A percentile compares a stretch with the other conserved stretches of the same genome.
phyloP scores from a whole-genome alignment of 2,329 filamentous ascomycete genomes.

The Pestalotiopsis sp. region DNA sequence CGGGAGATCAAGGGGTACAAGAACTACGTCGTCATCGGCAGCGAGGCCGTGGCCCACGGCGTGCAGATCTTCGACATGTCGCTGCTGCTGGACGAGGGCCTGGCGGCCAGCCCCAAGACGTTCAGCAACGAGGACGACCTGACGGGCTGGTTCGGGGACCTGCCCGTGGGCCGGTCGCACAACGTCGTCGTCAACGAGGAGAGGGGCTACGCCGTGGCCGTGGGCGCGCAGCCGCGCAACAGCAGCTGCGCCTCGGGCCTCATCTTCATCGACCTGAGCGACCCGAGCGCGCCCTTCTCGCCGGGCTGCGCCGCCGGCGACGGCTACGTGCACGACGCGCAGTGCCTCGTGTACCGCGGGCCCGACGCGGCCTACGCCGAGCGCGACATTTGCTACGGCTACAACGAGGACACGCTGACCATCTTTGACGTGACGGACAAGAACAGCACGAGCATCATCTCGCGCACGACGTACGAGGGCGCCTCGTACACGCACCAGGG shows the following conservation, averaged over 20 bases:
- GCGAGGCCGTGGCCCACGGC: slow-evolving; percentile 51
- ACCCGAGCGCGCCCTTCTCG: slow-evolving; percentile 54
- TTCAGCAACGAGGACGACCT: slow-evolving; percentile 38
- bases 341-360: slow-evolving; percentile 54
- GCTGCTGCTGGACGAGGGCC: slow-evolving; percentile 51
- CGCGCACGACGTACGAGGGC: slow-evolving; percentile 57
- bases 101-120: slow-evolving; percentile 35
- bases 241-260: slow-evolving; percentile 51
- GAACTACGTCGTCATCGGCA: slow-evolving; percentile 40
- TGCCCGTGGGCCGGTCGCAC: slow-evolving; percentile 46
- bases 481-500: slow-evolving; percentile 64
- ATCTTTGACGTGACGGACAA: slow-evolving; percentile 58
- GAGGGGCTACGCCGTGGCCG: slow-evolving; percentile 48
- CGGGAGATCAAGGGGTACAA: slow-evolving; percentile 44
- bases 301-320: slow-evolving; percentile 57
- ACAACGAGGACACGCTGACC: slow-evolving; percentile 57
- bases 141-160: slow-evolving; percentile 35
- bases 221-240: slow-evolving; percentile 43
- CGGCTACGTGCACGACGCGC: slow-evolving; percentile 63
- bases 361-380: slow-evolving; percentile 51
- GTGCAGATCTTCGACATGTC: slow-evolving; percentile 68
- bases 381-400: slow-evolving; percentile 59
- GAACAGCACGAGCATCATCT: slow-evolving; percentile 48
- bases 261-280: slow-evolving; percentile 60
- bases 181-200: slow-evolving; percentile 58